Evolutionary conservation across 352 stramenopile genomes (phyloP), one percentile per base, ranked within the genome.

Genomic region (Peronospora belbahrii): DNA sequence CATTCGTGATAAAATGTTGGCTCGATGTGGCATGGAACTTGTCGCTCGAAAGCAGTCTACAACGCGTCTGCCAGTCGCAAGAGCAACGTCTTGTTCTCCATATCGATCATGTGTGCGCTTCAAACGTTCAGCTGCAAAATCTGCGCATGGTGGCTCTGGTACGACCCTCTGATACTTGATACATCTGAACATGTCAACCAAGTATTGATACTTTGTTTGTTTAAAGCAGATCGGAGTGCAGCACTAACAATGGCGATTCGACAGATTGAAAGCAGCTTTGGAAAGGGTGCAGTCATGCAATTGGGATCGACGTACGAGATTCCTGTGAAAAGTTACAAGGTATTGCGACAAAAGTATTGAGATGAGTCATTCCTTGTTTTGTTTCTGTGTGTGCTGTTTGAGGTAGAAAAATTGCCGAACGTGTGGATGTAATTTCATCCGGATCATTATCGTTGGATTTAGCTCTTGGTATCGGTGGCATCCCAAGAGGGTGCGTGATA

Each of bases 201-300:
- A 13, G 25, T 41, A 25, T 47, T 45, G 30, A 20, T 22, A 33
- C 22, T 10, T 34, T 8, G 13, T 38, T 10, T 8, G 13, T 38
- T 10, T 25, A 20, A 7, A 27, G 24, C 38, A 88, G 80, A 93
- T 47, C 83, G 83, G 34, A 82, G 74, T 41, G 68, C 70, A 23
- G 93, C 93, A n/a, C 65, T 98, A 37, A 81, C 95, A 19, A 96
- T 96, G 65, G 95, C 96, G 1, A 86, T 98, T 33, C 81, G 85
- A 28, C 83, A 97, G 65, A 98, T 98, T 59, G 95, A 98, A 74
- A 90, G 88, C 47, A 90, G 74, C 61, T 98, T 98, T 59, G 95
- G 95, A 42, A 92, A 96, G 40, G 96, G 96, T n/a, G 84, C 88
- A 0, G 94, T 99, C 37, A 96, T 98, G 67, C 94, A 97, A 48